phyloP scores from a whole-genome alignment of 768 basidiomycete species.

The Calocybe indica region DNA sequence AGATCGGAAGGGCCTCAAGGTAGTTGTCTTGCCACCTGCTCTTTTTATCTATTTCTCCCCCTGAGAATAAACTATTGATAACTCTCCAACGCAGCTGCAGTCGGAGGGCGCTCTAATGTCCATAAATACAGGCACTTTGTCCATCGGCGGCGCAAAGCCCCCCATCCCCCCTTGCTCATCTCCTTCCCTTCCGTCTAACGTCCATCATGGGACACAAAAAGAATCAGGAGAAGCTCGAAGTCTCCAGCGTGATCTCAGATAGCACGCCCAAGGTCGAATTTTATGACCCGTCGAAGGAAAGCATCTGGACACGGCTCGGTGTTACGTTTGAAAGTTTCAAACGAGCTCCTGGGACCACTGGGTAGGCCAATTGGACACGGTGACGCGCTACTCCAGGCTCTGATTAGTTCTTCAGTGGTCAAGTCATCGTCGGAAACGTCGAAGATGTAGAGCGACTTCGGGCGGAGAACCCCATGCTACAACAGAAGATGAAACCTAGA shows the following conservation, averaged over 20 bases:
- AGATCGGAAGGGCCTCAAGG: too few relatives aligned
- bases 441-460: slow-evolving; percentile 28
- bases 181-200: slow-evolving; percentile 6
- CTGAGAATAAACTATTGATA: too few relatives aligned
- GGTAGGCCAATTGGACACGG: slow-evolving; percentile 19
- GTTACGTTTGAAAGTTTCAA: slow-evolving; percentile 38
- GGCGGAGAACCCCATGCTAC: slow-evolving; percentile 38
- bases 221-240: slow-evolving; percentile 27
- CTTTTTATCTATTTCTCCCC: too few relatives aligned
- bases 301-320: slow-evolving; percentile 37
- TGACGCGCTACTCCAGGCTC: not conserved
- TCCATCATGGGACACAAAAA: slow-evolving; percentile 22
- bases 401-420: slow-evolving; percentile 22
- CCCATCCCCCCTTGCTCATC: slow-evolving; percentile 1
- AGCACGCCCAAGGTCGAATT: slow-evolving; percentile 25
- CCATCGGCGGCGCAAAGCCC: too few relatives aligned
- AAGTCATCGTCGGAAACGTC: slow-evolving; percentile 31
- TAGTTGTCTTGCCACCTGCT: too few relatives aligned
- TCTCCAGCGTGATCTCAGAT: slow-evolving; percentile 22
- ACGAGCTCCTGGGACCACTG: slow-evolving; percentile 39
- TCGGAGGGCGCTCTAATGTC: too few relatives aligned
- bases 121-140: too few relatives aligned
- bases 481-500: slow-evolving; percentile 42
- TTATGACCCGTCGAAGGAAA: slow-evolving; percentile 44
- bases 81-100: too few relatives aligned